Evolutionary conservation across 176 grass and related monocot genomes (phyloP).

Genomic region (Carex cristatella): DNA sequence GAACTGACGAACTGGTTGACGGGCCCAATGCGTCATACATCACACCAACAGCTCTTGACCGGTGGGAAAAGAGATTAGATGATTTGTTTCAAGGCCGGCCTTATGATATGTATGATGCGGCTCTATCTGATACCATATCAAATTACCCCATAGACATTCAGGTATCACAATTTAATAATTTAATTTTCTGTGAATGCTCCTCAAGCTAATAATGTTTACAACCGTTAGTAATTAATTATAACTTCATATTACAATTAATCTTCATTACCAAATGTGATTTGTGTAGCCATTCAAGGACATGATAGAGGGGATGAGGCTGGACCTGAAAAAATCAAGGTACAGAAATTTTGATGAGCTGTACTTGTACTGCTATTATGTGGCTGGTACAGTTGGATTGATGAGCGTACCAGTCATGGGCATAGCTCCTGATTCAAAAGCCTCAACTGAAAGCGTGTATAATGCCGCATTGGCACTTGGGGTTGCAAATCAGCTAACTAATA

Average conservation of each 20-base stretch:
- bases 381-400: conserved; percentile 90
- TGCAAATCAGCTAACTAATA: conserved; percentile 96
- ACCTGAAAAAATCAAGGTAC: conserved; percentile 88
- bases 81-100: conserved; percentile 74
- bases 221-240: background rate
- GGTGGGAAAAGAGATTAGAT: conserved; percentile 76
- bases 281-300: conserved; percentile 95
- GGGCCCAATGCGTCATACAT: conserved; percentile 90
- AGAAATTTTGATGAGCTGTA: conserved; percentile 83
- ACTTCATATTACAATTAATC: background rate
- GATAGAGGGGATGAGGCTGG: conserved; percentile 92
- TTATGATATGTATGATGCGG: conserved; percentile 82
- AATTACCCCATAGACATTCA: conserved; percentile 88
- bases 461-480: conserved; percentile 82
- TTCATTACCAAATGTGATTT: background rate
- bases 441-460: conserved; percentile 66
- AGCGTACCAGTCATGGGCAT: conserved; percentile 98
- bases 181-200: background rate
- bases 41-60: conserved; percentile 71
- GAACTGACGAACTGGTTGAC: conserved; percentile 94
- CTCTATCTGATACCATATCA: conserved; percentile 60
- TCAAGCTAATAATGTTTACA: background rate
- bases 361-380: conserved; percentile 96
- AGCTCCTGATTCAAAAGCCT: conserved; percentile 62
- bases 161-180: conserved; percentile 32